Evolutionary conservation across 495 filamentous ascomycete genomes (phyloP), one percentile per base, ranked within the genome.

Genomic region (Delitschia confertaspora): DNA sequence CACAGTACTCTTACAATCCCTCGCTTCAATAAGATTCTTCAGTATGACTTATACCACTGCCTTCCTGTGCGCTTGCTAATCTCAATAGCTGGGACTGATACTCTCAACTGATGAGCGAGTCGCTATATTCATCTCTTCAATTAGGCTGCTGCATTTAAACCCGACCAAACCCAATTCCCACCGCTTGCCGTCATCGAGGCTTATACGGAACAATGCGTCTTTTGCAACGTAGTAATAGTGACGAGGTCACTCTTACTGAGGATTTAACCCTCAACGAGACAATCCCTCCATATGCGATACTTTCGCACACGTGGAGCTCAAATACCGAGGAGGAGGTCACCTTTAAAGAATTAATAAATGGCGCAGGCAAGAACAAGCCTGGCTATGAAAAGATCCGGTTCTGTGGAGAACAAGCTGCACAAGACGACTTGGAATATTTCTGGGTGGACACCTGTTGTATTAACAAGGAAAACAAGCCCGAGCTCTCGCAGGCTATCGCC

Each of bases 361-460:
- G 29, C n/a, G 25, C 27, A 33, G 40, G 40, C 17, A 43, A 34
- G 17, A 20, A 34, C 19, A 45, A 45, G 31, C 24, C 21, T 19
- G 42, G 42, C 22, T 38, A 37, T 21, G 4, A 30, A 36, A 49
- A 49, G 45, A 33, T 49, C 20, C 17, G 35, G 45, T 49, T 49
- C 38, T 49, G 45, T 29, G 45, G 38, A 2, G 38, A 42, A 36
- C 45, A 19, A 16, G 45, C 45, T n/a, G 45, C 45, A 13, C 18
- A 36, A 32, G 45, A 49, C 14, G 8, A 37, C 17, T 25, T 48
- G 17, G 14, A 48, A 25, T 42, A 42, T 27, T 40, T 48, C 45
- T 49, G 46, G 46, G 37, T 44, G 23, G 40, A 51, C 33, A 51
- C 47, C 5, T 51, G 47, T 26, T 51, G 47, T 42, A 51, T 51